Base-by-base conservation (phyloP, 2,329 filamentous ascomycete species). In the Paramyrothecium roridum region DNA sequence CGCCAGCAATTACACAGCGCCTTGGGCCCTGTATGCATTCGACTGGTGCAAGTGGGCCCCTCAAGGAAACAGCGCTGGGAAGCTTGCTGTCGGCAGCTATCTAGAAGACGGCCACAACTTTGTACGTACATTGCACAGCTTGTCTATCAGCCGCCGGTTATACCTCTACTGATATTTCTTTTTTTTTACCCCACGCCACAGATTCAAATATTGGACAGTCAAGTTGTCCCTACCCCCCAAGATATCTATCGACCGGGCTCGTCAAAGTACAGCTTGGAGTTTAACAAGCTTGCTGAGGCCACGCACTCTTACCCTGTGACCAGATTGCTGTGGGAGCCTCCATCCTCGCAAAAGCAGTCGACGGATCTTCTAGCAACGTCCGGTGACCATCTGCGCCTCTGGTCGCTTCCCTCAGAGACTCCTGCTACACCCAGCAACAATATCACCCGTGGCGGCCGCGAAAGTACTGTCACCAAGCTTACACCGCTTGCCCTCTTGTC, bases 31-130 rank as follows among this genome's bases (percentile, higher is more conserved):
- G 54, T 99, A 98, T 71, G 93, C 95, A 13, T 93, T 96, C 66
- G 95, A 99, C 76, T 99, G 95, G 95, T 99, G 95, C 78, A 99
- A 99, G 74, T 99, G 95, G 93, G 86, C 90, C 17, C 87, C 93
- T 2, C 85, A 91, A 66, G 86, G 75, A 65, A 87, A 87, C 62
- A 87, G 90, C 59, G 91, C 91, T 3, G 95, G 95, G 43, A 98
- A 98, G 74, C 83, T 99, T 64, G 95, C 95, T 13, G 82, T 99
- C 43, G 95, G 93, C 57, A 99, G 95, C 76, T 98, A 98, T 70
- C 77, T 98, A 52, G 95, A 99, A 75, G 95, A 99, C 73, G 93
- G 93, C 7, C 95, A 99, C 76, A 99, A 99, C 71, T 99, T 96
- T 79, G 92, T 96, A 78, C 65, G 84, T 73, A 56, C 37, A 30